phyloP scores from a whole-genome alignment of 148 eudicot genomes.

The Chenopodium suecicum region DNA sequence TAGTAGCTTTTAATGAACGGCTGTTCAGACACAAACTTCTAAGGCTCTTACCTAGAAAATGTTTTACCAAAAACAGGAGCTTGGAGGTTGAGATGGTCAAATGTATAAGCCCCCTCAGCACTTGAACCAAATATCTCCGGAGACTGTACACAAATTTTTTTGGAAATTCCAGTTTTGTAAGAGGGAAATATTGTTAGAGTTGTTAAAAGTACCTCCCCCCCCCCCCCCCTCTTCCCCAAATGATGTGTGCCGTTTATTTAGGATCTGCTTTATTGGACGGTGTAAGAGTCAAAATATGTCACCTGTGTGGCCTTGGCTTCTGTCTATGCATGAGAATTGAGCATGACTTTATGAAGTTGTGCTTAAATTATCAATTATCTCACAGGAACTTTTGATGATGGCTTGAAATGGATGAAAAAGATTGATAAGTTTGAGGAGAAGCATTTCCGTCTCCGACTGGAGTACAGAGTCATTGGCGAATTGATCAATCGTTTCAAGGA shows the following conservation, averaged over 20 bases:
- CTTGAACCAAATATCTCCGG: too few relatives aligned
- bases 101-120: too few relatives aligned
- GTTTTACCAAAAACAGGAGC: too few relatives aligned
- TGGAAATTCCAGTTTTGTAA: too few relatives aligned
- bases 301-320: background rate
- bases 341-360: background rate
- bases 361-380: slow-evolving; percentile 15
- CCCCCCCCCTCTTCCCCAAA: background rate
- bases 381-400: slow-evolving; percentile 70
- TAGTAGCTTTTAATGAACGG: background rate
- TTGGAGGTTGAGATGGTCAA: too few relatives aligned
- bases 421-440: slow-evolving; percentile 76
- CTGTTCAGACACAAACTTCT: background rate
- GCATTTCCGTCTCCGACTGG: slow-evolving; percentile 61
- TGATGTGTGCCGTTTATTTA: background rate
- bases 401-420: slow-evolving; percentile 62
- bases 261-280: background rate
- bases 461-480: slow-evolving; percentile 87
- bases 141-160: too few relatives aligned
- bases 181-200: too few relatives aligned
- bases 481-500: slow-evolving; percentile 66
- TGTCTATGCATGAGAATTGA: background rate
- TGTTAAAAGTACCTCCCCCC: too few relatives aligned
- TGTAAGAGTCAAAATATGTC: background rate
- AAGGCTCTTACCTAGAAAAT: too few relatives aligned